Evolutionary conservation across 805 yeast species (phyloP).

Genomic region (Babjeviella inositovora): DNA sequence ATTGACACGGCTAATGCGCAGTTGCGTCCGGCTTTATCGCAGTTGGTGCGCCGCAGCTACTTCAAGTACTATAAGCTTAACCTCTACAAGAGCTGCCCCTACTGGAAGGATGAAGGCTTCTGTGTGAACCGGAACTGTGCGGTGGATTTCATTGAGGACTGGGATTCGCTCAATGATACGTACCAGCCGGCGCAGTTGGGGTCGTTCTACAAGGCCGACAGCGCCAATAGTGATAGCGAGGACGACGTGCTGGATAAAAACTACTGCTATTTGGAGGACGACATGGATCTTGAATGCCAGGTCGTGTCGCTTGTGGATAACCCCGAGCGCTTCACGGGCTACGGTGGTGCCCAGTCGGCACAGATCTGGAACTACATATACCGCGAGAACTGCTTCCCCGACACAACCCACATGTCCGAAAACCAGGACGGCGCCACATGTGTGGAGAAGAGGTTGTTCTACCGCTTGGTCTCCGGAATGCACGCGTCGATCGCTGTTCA

Average conservation of each 20-base stretch:
- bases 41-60: constrained; percentile 58
- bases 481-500: constrained; percentile 94
- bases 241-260: constrained; percentile 16
- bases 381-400: constrained; percentile 76
- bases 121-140: constrained; percentile 86
- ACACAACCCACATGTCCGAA: constrained; percentile 19
- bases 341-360: constrained; percentile 82
- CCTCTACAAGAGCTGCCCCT: constrained; percentile 71
- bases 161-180: constrained; percentile 51
- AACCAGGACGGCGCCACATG: constrained; percentile 36
- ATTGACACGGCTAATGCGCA: constrained; percentile 18
- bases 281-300: constrained; percentile 15
- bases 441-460: constrained; percentile 78
- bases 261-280: constrained; percentile 7
- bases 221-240: constrained; percentile 7
- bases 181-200: constrained; percentile 68
- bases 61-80: constrained; percentile 82
- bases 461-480: constrained; percentile 78
- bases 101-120: constrained; percentile 63
- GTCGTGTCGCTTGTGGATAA: constrained; percentile 66
- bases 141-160: constrained; percentile 68
- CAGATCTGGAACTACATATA: constrained; percentile 91
- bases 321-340: constrained; percentile 94
- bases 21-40: constrained; percentile 29
- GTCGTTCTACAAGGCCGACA: constrained; percentile 16